phyloP scores from a whole-genome alignment of 805 yeast genomes.

The Metschnikowia shivogae region DNA sequence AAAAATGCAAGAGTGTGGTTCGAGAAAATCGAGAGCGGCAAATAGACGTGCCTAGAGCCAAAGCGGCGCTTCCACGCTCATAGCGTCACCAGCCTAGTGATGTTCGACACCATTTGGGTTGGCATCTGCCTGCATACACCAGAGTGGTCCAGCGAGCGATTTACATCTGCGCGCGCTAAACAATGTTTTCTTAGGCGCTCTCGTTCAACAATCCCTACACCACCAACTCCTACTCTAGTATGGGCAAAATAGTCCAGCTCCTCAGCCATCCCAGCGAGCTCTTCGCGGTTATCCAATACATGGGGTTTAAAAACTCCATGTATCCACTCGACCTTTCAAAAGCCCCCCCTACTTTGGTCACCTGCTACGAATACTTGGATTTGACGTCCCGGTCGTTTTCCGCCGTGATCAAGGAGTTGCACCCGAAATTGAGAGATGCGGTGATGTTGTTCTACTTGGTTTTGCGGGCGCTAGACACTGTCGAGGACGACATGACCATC shows the following conservation, averaged over 20 bases:
- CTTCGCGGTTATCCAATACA: conserved; percentile 60
- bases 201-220: not conserved
- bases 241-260: conserved; percentile 62
- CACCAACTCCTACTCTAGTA: conserved; percentile 16
- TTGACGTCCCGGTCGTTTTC: conserved; percentile 86
- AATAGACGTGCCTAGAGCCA: not conserved
- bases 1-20: conserved; percentile 54
- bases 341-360: conserved; percentile 31
- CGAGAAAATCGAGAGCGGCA: conserved; percentile 37
- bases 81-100: too few species aligned
- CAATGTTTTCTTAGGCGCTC: not conserved
- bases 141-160: too few species aligned
- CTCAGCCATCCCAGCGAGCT: conserved; percentile 69
- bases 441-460: conserved; percentile 81
- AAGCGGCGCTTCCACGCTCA: too few species aligned
- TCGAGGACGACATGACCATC: conserved; percentile 93
- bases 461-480: conserved; percentile 87
- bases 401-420: conserved; percentile 87
- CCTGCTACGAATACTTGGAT: conserved; percentile 65
- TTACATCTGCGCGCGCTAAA: not conserved
- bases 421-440: conserved; percentile 82
- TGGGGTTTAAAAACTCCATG: conserved; percentile 46
- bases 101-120: too few species aligned
- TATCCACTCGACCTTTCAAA: conserved; percentile 44
- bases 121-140: not conserved